These are phyloP conservation scores for Mycena capillaripes DNA, from an alignment of 768 basidiomycete genomes.

Conservation along the genomic window DNA sequence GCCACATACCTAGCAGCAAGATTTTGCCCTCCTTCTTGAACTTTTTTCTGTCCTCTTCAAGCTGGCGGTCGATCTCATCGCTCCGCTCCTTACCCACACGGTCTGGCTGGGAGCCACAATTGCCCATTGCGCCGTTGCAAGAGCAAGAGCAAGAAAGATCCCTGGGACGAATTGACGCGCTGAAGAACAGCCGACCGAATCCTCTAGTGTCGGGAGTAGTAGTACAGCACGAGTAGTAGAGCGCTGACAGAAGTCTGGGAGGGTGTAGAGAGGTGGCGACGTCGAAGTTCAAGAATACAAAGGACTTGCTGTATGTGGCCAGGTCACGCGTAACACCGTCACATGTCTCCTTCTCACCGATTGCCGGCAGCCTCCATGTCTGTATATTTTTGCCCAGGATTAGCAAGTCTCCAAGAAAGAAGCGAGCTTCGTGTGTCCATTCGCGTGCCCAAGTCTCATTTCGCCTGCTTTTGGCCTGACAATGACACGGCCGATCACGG, in stretches of 20 bases:
- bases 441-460: slow-evolving; percentile 25
- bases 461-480: slow-evolving; percentile 6
- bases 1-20: slow-evolving; percentile 61
- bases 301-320: neutral
- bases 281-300: slow-evolving; percentile 10
- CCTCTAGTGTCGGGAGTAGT: neutral
- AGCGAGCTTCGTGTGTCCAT: neutral
- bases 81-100: slow-evolving; percentile 33
- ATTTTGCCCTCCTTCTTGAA: slow-evolving; percentile 74
- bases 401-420: slow-evolving; percentile 12
- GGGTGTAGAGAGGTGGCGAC: neutral
- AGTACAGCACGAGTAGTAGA: neutral
- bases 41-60: slow-evolving; percentile 67
- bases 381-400: neutral
- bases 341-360: neutral
- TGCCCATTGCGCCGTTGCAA: slow-evolving; percentile 28
- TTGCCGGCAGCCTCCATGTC: neutral
- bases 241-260: neutral
- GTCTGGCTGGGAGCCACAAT: slow-evolving; percentile 33
- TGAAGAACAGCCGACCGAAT: too few species aligned
- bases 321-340: neutral
- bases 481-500: slow-evolving; percentile 21
- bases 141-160: too few species aligned
- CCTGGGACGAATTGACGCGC: too few species aligned
- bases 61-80: slow-evolving; percentile 71